phyloP scores from a whole-genome alignment of 2,329 filamentous ascomycete genomes.

The Taxawa tesnikishii region DNA sequence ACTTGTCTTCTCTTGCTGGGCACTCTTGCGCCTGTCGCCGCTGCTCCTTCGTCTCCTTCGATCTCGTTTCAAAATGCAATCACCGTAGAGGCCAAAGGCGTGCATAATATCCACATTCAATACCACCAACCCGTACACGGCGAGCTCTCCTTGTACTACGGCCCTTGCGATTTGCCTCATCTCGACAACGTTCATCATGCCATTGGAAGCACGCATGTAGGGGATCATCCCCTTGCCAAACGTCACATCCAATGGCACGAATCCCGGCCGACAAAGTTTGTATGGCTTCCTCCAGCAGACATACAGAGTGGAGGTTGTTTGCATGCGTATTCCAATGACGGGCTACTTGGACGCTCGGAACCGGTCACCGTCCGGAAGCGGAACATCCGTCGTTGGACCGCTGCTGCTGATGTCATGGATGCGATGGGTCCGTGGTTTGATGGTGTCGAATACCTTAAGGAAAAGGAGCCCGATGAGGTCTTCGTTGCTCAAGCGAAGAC shows the following conservation, averaged over 20 bases:
- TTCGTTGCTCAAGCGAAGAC: slow-evolving; percentile 43
- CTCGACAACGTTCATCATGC: slow-evolving; percentile 29
- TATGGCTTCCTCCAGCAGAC: slow-evolving; percentile 34
- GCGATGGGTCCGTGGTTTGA: slow-evolving; percentile 53
- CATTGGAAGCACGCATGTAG: slow-evolving; percentile 28
- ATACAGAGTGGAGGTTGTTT: slow-evolving; percentile 27
- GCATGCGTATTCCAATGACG: slow-evolving; percentile 29
- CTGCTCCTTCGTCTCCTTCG: too few relatives aligned
- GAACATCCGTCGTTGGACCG: slow-evolving; percentile 22
- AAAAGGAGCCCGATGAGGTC: slow-evolving; percentile 39
- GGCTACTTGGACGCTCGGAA: slow-evolving; percentile 29
- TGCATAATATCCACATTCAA: slow-evolving; percentile 38
- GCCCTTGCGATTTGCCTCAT: slow-evolving; percentile 26
- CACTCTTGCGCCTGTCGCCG: too few relatives aligned
- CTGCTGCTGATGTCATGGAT: slow-evolving; percentile 37
- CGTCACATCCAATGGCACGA: slow-evolving; percentile 14
- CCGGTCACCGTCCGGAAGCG: slow-evolving; percentile 24
- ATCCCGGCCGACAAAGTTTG: slow-evolving; percentile 31
- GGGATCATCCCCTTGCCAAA: slow-evolving; percentile 16
- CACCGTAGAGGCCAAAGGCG: slow-evolving; percentile 17
- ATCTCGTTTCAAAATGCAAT: too few relatives aligned
- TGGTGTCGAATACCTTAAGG: slow-evolving; percentile 46
- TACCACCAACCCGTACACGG: slow-evolving; percentile 32
- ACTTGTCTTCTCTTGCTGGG: too few relatives aligned
- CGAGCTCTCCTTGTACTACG: slow-evolving; percentile 32